These are phyloP conservation scores for Tetrapisispora pingtungensis DNA, from an alignment of 805 yeast genomes.

Conservation along the genomic window DNA sequence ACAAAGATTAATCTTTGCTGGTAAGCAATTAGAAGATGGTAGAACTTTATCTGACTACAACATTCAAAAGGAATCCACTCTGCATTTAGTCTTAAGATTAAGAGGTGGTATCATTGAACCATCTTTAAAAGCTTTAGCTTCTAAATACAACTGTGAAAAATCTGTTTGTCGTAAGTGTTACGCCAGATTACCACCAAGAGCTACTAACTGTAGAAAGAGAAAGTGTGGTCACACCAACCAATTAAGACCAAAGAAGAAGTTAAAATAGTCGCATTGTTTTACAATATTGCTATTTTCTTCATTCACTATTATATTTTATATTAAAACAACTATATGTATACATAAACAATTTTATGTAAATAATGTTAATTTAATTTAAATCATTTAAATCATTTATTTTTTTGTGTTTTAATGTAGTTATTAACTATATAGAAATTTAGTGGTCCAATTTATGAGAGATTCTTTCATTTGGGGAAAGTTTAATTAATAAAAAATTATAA, in stretches of 20 bases:
- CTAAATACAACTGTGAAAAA: slow-evolving; percentile 99
- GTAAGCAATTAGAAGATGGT: slow-evolving; percentile 99
- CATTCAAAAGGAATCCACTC: slow-evolving; percentile 98
- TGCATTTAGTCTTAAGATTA: slow-evolving; percentile 91
- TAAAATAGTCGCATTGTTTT: slow-evolving; percentile 56
- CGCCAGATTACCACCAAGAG: slow-evolving; percentile 99
- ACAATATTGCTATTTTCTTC: slow-evolving; percentile 2
- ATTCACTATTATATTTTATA: slow-evolving; percentile 2
- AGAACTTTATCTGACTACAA: slow-evolving; percentile 98
- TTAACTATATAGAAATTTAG: too few species aligned
- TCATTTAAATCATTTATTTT: slow-evolving; percentile 1
- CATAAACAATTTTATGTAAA: slow-evolving; percentile 1
- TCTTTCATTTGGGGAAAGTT: too few species aligned
- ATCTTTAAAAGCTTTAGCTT: slow-evolving; percentile 96
- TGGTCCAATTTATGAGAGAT: too few species aligned
- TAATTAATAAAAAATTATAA: too few species aligned
- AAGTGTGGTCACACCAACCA: slow-evolving; percentile 99
- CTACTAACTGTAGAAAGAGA: slow-evolving; percentile 99
- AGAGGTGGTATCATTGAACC: slow-evolving; percentile 99
- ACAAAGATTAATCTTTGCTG: slow-evolving; percentile 98
- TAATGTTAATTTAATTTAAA: slow-evolving; percentile 1
- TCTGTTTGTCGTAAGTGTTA: slow-evolving; percentile 98
- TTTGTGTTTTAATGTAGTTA: neutral
- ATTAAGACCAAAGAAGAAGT: slow-evolving; percentile 99
- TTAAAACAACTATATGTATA: slow-evolving; percentile 3